Conservation (phyloP, 768 basidiomycete species). For the Leccinum barrowsii region DNA sequence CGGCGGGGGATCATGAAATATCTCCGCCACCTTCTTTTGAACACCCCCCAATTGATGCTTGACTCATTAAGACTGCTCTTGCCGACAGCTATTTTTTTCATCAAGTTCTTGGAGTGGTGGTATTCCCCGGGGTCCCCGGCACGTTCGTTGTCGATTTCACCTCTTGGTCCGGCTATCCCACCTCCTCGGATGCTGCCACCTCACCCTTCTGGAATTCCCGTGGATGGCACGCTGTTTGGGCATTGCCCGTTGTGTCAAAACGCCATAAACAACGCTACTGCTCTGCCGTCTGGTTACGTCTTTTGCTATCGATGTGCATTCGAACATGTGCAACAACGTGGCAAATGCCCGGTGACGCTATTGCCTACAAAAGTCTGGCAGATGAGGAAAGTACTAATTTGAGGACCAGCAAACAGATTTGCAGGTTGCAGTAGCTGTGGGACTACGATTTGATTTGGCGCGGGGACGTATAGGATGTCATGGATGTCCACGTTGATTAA, state of each 20-base stretch:
- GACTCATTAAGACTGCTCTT: slow-evolving; percentile 78
- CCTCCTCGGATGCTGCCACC: slow-evolving; percentile 75
- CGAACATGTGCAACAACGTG: slow-evolving; percentile 73
- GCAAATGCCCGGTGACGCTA: slow-evolving; percentile 85
- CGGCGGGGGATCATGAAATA: slow-evolving; percentile 38
- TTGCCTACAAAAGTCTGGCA: slow-evolving; percentile 74
- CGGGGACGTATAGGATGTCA: slow-evolving; percentile 2
- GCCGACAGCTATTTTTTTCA: slow-evolving; percentile 87
- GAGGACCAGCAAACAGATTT: slow-evolving; percentile 17
- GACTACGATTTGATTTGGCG: slow-evolving; percentile 7
- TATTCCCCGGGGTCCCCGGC: slow-evolving; percentile 92
- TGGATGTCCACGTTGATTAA: slow-evolving; percentile 6
- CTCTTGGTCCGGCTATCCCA: slow-evolving; percentile 65
- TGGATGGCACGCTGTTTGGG: slow-evolving; percentile 69
- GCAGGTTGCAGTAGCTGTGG: slow-evolving; percentile 1
- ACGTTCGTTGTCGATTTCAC: slow-evolving; percentile 59
- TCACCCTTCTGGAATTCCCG: slow-evolving; percentile 66
- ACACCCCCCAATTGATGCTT: slow-evolving; percentile 60
- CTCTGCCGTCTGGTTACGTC: slow-evolving; percentile 89
- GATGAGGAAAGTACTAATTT: slow-evolving; percentile 82
- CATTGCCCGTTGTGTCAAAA: slow-evolving; percentile 78
- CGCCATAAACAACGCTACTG: slow-evolving; percentile 79
- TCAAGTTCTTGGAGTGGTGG: slow-evolving; percentile 99
- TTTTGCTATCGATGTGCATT: slow-evolving; percentile 92
- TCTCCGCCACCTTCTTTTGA: slow-evolving; percentile 45